Base-by-base conservation (phyloP, 495 filamentous ascomycete species). In the Jackrogersella multiformis region DNA sequence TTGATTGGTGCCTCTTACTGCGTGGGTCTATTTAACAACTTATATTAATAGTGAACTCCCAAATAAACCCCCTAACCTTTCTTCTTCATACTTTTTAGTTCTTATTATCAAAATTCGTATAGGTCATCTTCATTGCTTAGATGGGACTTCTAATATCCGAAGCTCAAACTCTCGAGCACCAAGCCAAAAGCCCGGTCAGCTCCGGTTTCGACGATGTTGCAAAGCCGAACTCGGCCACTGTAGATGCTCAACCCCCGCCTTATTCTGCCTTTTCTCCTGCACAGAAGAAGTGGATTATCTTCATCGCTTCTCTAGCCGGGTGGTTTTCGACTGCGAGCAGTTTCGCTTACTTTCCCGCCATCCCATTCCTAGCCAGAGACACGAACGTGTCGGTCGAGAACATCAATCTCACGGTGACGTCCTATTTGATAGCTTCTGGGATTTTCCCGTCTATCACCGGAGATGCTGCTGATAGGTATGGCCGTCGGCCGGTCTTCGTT, bases 271-370 rank as follows among this genome's bases (percentile, higher is more conserved):
- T 70, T 42, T 51, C 54, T 1, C 23, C 15, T 9, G 36, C 51
- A 16, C 62, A 81, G 62, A 81, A 80, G 42, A 48, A 73, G 55
- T 78, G 73, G 60, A 82, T 81, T 49, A 70, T 79, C 24, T 60
- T 67, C 60, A 64, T 76, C 20, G 69, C 72, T 12, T 58, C 74
- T 34, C 73, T 70, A 16, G 71, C 65, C 0, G 73, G 63, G 26
- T 70, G 69, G 72, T 78, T 80, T 62, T 75, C 71, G 4, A 77
- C 72, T 0, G 53, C 78, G 4, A 78, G 70, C 64, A 80, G 79
- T 61, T 79, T 79, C n/a, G 74, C 80, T 3, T 78, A 79, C 66
- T 81, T 80, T 48, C 80, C 80, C 0, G 74, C 71, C 35, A 76
- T 81, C 51, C 72, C 75, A 10, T 69, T 71, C 20, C 28, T 75